Conservation (phyloP, 1,284 basidiomycete species). For the Tetrapyrgos nigripes region DNA sequence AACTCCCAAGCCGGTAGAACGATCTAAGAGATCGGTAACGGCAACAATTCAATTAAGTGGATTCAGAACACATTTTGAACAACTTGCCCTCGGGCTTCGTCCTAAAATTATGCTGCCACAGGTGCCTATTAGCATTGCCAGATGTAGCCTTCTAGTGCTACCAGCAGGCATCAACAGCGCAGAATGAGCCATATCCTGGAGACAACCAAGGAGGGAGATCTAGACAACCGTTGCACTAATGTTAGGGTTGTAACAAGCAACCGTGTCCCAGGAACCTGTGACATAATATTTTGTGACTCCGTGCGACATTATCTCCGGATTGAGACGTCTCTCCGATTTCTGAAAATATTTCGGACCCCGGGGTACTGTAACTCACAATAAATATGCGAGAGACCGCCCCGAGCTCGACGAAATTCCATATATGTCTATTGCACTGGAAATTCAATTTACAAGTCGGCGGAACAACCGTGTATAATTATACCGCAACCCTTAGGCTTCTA, state of each 20-base stretch:
- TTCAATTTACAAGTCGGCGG: too few species aligned
- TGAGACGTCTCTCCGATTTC: too few species aligned
- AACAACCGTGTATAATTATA: too few species aligned
- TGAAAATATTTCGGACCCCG: too few species aligned
- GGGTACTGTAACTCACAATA: too few species aligned
- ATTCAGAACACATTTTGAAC: not conserved
- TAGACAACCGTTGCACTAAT: not conserved
- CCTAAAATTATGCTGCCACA: not conserved
- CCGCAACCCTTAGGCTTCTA: too few species aligned
- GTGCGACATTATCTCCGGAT: too few species aligned
- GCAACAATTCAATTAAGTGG: conserved; percentile 9
- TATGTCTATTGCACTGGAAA: too few species aligned
- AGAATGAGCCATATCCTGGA: not conserved
- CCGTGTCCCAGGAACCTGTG: too few species aligned
- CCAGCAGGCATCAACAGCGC: not conserved
- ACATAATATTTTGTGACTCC: too few species aligned
- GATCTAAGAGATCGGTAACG: conserved; percentile 17
- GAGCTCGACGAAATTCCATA: too few species aligned
- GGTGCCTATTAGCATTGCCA: not conserved
- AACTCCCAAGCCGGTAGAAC: conserved; percentile 3
- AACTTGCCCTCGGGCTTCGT: not conserved
- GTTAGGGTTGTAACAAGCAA: not conserved
- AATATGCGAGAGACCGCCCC: too few species aligned
- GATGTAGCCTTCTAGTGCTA: not conserved
- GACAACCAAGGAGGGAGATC: not conserved